Percentiles rank a stretch among this genome's conserved stretches.
Evolutionary conservation across 495 filamentous ascomycete species (phyloP).

Genomic region (Lichenothelia convexa): DNA sequence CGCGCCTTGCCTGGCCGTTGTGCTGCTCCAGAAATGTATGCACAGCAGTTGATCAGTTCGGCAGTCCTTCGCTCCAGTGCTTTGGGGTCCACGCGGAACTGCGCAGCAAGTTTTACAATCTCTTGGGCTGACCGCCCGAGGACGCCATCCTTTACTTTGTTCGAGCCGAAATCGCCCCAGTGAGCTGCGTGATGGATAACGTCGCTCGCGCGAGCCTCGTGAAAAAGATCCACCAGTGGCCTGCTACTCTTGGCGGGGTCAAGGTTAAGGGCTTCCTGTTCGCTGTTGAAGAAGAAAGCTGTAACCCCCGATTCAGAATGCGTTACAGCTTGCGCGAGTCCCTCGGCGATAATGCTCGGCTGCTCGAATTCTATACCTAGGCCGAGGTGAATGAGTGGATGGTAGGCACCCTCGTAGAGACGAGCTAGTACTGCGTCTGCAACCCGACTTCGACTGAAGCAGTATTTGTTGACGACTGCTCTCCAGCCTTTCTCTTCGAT

Average conservation of each 20-base stretch:
- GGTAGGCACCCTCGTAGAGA: slow-evolving; percentile 31
- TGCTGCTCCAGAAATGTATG: slow-evolving; percentile 44
- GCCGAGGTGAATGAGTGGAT: slow-evolving; percentile 9
- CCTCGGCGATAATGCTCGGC: slow-evolving; percentile 8
- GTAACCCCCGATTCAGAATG: slow-evolving; percentile 14
- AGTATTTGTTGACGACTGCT: slow-evolving; percentile 38
- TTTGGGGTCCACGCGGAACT: slow-evolving; percentile 9
- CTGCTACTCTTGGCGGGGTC: background rate
- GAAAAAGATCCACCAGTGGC: slow-evolving; percentile 6
- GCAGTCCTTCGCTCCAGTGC: slow-evolving; percentile 16
- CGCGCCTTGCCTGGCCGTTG: slow-evolving; percentile 41
- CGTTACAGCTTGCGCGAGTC: slow-evolving; percentile 20
- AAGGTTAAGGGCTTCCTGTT: slow-evolving; percentile 3
- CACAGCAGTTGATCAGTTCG: slow-evolving; percentile 23
- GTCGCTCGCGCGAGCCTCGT: slow-evolving; percentile 11
- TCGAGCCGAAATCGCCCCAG: slow-evolving; percentile 5
- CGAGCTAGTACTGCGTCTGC: slow-evolving; percentile 44
- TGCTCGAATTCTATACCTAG: slow-evolving; percentile 9
- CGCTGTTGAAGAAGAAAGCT: slow-evolving; percentile 6
- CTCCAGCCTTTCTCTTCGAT: slow-evolving; percentile 43
- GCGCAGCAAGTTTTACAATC: slow-evolving; percentile 11
- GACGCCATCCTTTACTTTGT: slow-evolving; percentile 14
- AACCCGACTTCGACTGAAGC: slow-evolving; percentile 41
- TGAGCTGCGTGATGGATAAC: slow-evolving; percentile 7
- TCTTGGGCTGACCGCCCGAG: slow-evolving; percentile 14